A percentile compares a stretch with the other conserved stretches of the same genome.
These are phyloP conservation scores for Lentinula guzmanii DNA, from an alignment of 768 basidiomycete species.

Conservation along the genomic window DNA sequence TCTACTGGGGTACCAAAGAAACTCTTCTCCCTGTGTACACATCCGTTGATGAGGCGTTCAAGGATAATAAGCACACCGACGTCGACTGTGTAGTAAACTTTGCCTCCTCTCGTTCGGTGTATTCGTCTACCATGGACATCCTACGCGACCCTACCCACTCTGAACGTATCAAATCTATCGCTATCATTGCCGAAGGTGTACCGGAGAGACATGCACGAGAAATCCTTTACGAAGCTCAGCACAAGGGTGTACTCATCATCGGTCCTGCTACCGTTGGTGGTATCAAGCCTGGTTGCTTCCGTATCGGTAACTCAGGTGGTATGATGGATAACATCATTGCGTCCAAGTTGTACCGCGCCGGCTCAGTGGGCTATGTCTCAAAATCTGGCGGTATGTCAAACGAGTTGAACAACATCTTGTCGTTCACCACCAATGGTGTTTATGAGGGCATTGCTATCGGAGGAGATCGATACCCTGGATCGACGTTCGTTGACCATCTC, in stretches of 20 bases:
- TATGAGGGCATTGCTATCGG: slow-evolving; percentile 99
- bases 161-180: slow-evolving; percentile 60
- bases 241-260: slow-evolving; percentile 82
- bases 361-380: slow-evolving; percentile 97
- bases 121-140: slow-evolving; percentile 90
- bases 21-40: slow-evolving; percentile 98
- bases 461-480: slow-evolving; percentile 97
- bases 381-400: slow-evolving; percentile 99
- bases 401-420: slow-evolving; percentile 99
- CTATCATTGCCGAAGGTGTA: slow-evolving; percentile 97
- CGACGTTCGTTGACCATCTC: slow-evolving; percentile 98
- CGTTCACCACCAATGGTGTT: slow-evolving; percentile 92
- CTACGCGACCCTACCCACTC: slow-evolving; percentile 83
- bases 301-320: slow-evolving; percentile 98
- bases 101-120: slow-evolving; percentile 89
- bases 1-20: slow-evolving; percentile 99
- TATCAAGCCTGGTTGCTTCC: slow-evolving; percentile 99
- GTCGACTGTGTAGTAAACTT: slow-evolving; percentile 99
- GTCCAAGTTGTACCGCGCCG: slow-evolving; percentile 96
- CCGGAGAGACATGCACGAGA: slow-evolving; percentile 97
- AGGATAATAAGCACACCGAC: slow-evolving; percentile 78
- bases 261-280: slow-evolving; percentile 97
- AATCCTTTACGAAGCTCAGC: slow-evolving; percentile 83
- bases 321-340: slow-evolving; percentile 99
- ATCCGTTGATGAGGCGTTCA: slow-evolving; percentile 21